Base-by-base conservation (phyloP, 176 grass and related monocot genomes). In the Dactylis glomerata region DNA sequence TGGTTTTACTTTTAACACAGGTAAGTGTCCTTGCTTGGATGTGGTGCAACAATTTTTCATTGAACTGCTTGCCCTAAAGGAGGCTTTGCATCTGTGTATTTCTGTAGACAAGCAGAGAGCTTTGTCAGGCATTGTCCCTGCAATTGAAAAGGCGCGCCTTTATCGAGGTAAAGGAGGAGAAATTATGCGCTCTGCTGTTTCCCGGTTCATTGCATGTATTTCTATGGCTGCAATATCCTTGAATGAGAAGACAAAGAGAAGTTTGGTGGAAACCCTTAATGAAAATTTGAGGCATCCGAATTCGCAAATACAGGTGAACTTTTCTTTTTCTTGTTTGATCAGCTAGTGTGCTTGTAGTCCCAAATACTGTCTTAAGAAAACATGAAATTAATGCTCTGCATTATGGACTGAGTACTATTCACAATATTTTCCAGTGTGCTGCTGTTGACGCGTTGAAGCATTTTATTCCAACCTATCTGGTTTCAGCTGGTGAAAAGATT, bases 91-190 rank as follows among this genome's bases (percentile, higher is more conserved):
- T 86, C 20, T 85, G n/a, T 59, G 0, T 75, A 77, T 79, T 83
- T 83, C 59, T 83, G 67, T 85, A 95, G 93, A 93, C 57, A 93
- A 83, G 81, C 93, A 98, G 83, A 94, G 88, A 82, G 55, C 83
- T 93, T 83, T 98, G 73, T 85, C 93, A 80, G 87, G 89, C 23
- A 74, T 98, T 90, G 96, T 95, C 63, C 91, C 91, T 4, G 87
- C 93, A 69, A 98, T 98, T 71, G 96, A 98, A 87, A 98, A 98
- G 50, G 96, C 93, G 17, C 91, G 92, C 27, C 96, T 98, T 82
- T 98, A 98, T 81, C 87, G 96, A 72, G 93, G 96, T 58, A 98
- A 98, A 83, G 96, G 96, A 89, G 96, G 96, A 82, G 96, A 98
- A 85, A 92, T 98, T 69, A 94, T 98, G 96, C 91, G 96, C 10